These are phyloP conservation scores for Uronychia setigera DNA, from an alignment of 73 alveolate genomes.

Conservation along the genomic window DNA sequence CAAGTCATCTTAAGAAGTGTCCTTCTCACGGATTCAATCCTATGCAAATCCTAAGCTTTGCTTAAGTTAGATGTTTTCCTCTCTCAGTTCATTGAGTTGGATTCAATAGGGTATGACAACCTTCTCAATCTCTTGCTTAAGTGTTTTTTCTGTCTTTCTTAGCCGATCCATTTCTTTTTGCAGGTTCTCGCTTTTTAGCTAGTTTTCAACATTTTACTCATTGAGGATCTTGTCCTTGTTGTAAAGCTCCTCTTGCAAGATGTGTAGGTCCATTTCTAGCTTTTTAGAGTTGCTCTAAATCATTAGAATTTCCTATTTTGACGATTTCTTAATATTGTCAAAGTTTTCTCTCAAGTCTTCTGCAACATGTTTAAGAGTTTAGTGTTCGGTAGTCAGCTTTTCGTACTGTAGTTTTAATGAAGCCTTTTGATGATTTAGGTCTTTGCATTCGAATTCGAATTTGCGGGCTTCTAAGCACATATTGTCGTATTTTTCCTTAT, in stretches of 20 bases:
- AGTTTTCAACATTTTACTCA: not conserved
- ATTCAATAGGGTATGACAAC: not conserved
- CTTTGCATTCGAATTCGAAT: not conserved
- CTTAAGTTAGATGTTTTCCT: not conserved
- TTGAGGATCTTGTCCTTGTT: not conserved
- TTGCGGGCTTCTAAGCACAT: not conserved
- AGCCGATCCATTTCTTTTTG: not conserved
- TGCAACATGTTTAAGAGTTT: not conserved
- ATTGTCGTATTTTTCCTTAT: not conserved
- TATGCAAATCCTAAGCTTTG: not conserved
- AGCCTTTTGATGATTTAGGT: not conserved
- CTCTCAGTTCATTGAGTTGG: not conserved
- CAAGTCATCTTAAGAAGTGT: too few species aligned
- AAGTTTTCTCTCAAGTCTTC: not conserved
- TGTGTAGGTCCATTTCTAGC: not conserved
- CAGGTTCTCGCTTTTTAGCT: not conserved
- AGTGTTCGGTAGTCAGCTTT: not conserved
- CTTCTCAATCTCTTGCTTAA: not conserved
- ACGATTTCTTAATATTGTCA: not conserved
- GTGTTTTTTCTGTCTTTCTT: not conserved
- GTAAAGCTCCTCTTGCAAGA: not conserved
- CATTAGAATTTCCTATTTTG: not conserved
- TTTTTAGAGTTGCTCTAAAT: not conserved
- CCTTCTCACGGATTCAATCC: not conserved
- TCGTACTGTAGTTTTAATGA: not conserved